A percentile compares a stretch with the other conserved stretches of the same genome.
These are phyloP conservation scores for Neurospora tetrasperma DNA, from an alignment of 495 filamentous ascomycete species.

Conservation along the genomic window DNA sequence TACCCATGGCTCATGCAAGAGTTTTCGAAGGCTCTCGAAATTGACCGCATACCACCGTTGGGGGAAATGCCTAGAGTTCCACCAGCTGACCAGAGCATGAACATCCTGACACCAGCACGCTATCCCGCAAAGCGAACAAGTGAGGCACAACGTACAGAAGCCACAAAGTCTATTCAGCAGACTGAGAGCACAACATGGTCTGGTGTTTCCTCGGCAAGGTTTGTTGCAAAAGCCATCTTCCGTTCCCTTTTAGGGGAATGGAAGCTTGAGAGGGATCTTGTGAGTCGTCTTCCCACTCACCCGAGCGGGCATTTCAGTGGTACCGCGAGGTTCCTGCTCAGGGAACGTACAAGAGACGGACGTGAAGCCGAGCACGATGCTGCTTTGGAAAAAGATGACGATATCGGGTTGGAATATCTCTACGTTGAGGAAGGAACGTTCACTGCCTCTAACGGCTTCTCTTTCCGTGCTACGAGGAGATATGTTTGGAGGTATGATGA, in stretches of 20 bases:
- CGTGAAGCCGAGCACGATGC: conserved; percentile 27
- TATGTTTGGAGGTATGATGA: conserved; percentile 52
- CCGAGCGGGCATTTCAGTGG: conserved; percentile 54
- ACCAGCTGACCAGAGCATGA: conserved; percentile 29
- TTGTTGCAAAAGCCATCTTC: conserved; percentile 56
- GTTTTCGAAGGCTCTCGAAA: conserved; percentile 45
- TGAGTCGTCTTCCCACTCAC: conserved; percentile 34
- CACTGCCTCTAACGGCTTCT: conserved; percentile 33
- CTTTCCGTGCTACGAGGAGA: conserved; percentile 40
- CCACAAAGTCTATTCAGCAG: conserved; percentile 19
- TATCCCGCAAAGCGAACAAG: conserved; percentile 20
- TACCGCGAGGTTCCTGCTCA: conserved; percentile 51
- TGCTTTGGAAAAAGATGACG: conserved; percentile 16
- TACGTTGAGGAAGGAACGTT: conserved; percentile 57
- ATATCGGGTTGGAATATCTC: conserved; percentile 49
- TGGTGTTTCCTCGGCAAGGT: conserved; percentile 29
- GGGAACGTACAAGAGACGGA: conserved; percentile 38
- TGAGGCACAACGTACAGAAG: conserved; percentile 13
- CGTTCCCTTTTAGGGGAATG: conserved; percentile 65
- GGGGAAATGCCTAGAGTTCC: conserved; percentile 21
- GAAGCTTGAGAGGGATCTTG: conserved; percentile 44
- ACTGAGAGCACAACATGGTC: conserved; percentile 25
- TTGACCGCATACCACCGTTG: conserved; percentile 21
- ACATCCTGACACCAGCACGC: conserved; percentile 36
- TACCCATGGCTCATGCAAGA: conserved; percentile 71